A percentile compares a stretch with the other conserved stretches of the same genome.
phyloP scores from a whole-genome alignment of 2,329 filamentous ascomycete species.

The Aspergillus texensis region DNA sequence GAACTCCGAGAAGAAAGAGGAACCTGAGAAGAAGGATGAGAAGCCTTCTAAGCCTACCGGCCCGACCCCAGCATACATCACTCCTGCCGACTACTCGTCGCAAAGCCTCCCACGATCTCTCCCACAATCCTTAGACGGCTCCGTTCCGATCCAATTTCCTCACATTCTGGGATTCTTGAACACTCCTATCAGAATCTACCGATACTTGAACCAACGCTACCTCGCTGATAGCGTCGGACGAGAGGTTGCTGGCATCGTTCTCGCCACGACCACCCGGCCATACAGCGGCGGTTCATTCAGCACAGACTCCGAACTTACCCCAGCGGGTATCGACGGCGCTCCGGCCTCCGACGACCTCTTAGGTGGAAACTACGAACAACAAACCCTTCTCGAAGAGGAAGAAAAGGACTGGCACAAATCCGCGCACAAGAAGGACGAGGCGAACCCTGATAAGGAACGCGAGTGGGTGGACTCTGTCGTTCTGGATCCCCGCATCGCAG shows the following conservation, averaged over 20 bases:
- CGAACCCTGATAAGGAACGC: slow-evolving; percentile 61
- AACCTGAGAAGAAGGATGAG: slow-evolving; percentile 52
- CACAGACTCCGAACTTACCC: slow-evolving; percentile 23
- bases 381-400: slow-evolving; percentile 67
- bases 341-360: slow-evolving; percentile 21
- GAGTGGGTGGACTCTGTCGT: slow-evolving; percentile 77
- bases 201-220: slow-evolving; percentile 79
- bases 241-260: slow-evolving; percentile 81
- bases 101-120: slow-evolving; percentile 66
- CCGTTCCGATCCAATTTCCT: slow-evolving; percentile 73
- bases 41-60: slow-evolving; percentile 55
- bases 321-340: slow-evolving; percentile 30
- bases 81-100: slow-evolving; percentile 69
- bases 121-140: slow-evolving; percentile 73
- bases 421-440: slow-evolving; percentile 60
- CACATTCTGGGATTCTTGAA: slow-evolving; percentile 92
- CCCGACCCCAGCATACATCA: slow-evolving; percentile 73
- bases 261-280: slow-evolving; percentile 52
- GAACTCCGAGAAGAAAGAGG: slow-evolving; percentile 47
- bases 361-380: slow-evolving; percentile 60
- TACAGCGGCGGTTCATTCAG: slow-evolving; percentile 37
- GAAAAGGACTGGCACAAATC: slow-evolving; percentile 84
- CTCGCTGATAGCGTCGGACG: slow-evolving; percentile 88
- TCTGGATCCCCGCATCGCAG: slow-evolving; percentile 73
- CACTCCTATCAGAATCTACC: slow-evolving; percentile 81